Evolutionary conservation across 768 basidiomycete genomes (phyloP).

Genomic region (Leucogyrophana mollusca): DNA sequence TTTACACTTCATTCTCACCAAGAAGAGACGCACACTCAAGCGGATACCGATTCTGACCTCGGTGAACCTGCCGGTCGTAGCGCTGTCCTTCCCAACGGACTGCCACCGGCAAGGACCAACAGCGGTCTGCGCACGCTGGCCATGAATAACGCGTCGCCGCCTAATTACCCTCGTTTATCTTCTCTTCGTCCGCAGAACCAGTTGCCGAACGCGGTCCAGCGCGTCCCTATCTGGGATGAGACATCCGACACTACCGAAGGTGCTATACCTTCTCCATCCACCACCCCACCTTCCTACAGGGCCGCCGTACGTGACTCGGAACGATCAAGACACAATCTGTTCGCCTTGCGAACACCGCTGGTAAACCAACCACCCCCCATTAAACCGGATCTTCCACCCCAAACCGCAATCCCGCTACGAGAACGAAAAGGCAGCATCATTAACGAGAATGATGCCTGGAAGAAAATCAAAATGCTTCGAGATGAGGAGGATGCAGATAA

Average conservation of each 20-base stretch:
- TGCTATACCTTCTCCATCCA: slow-evolving; percentile 31
- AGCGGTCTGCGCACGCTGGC: slow-evolving; percentile 10
- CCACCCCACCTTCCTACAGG: slow-evolving; percentile 50
- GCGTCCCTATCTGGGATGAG: slow-evolving; percentile 32
- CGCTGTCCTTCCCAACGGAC: slow-evolving; percentile 8
- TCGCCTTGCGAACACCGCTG: slow-evolving; percentile 5
- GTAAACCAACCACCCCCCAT: slow-evolving; percentile 25
- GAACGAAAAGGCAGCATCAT: slow-evolving; percentile 49
- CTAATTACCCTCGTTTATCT: slow-evolving; percentile 22
- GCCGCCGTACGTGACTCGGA: slow-evolving; percentile 34
- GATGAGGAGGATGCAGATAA: slow-evolving; percentile 71
- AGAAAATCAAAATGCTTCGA: slow-evolving; percentile 66
- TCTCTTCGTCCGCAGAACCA: slow-evolving; percentile 27
- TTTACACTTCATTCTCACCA: slow-evolving; percentile 45
- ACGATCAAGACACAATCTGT: slow-evolving; percentile 13
- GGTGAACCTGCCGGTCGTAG: slow-evolving; percentile 10
- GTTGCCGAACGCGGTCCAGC: slow-evolving; percentile 10
- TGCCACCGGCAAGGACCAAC: slow-evolving; percentile 5
- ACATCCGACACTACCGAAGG: slow-evolving; percentile 37
- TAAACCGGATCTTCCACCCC: slow-evolving; percentile 18
- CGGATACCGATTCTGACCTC: slow-evolving; percentile 20
- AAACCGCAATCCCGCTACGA: slow-evolving; percentile 19
- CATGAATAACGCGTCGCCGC: slow-evolving; percentile 24
- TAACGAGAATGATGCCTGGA: slow-evolving; percentile 77
- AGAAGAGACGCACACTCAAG: slow-evolving; percentile 29